A percentile compares a stretch with the other conserved stretches of the same genome.
Conservation (phyloP, 1,284 basidiomycete species). For the Meripilus lineatus region DNA sequence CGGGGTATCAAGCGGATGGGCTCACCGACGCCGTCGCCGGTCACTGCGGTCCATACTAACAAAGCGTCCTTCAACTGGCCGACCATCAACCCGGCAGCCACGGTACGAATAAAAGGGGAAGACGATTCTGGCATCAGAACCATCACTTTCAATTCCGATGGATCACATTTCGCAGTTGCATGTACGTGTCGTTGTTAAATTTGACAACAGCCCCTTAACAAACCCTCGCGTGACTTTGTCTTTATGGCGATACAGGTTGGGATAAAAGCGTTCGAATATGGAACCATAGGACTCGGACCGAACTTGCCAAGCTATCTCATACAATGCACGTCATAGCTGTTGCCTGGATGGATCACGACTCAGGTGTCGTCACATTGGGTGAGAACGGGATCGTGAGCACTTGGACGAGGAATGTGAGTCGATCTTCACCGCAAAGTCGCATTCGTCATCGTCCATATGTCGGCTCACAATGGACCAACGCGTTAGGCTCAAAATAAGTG, state of each 20-base stretch:
- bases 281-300: slow-evolving; percentile 31
- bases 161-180: slow-evolving; percentile 19
- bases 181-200: slow-evolving; percentile 15
- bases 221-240: background rate
- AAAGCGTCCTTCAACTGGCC: slow-evolving; percentile 34
- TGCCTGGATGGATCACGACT: slow-evolving; percentile 53
- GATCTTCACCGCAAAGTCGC: background rate
- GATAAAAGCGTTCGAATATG: slow-evolving; percentile 60
- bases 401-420: slow-evolving; percentile 50
- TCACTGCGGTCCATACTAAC: background rate
- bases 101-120: slow-evolving; percentile 36
- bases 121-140: slow-evolving; percentile 20
- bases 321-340: slow-evolving; percentile 38
- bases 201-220: background rate
- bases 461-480: too few relatives aligned
- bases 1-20: slow-evolving; percentile 32
- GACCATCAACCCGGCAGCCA: slow-evolving; percentile 30
- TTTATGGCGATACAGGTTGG: slow-evolving; percentile 29
- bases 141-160: slow-evolving; percentile 18
- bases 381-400: slow-evolving; percentile 53
- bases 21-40: slow-evolving; percentile 8
- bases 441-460: background rate
- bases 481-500: slow-evolving; percentile 46
- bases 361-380: slow-evolving; percentile 48
- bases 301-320: slow-evolving; percentile 41